Base-by-base conservation (phyloP, 495 filamentous ascomycete species). In the Amorphotheca resinae region DNA sequence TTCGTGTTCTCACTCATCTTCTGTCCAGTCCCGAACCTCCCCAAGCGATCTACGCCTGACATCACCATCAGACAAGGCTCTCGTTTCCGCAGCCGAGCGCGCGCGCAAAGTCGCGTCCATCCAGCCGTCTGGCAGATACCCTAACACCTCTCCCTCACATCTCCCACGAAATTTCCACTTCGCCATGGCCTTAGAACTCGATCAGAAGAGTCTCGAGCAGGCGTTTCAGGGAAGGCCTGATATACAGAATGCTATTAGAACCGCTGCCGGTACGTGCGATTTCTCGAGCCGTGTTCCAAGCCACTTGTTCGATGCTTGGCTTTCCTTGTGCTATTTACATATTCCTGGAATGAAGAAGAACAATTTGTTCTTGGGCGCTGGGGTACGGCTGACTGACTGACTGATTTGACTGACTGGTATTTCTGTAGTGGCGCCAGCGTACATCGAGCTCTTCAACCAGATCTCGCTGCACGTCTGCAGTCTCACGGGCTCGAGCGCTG, bases 381-480 rank as follows among this genome's bases (percentile, higher is more conserved):
- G n/a, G n/a, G n/a, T n/a, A n/a, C n/a, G n/a, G n/a, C n/a, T n/a
- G n/a, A n/a, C n/a, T n/a, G n/a, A n/a, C n/a, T n/a, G n/a, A n/a
- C n/a, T n/a, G n/a, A n/a, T n/a, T n/a, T n/a, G n/a, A n/a, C n/a
- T n/a, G n/a, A n/a, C n/a, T n/a, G n/a, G n/a, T n/a, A 8, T 15
- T 36, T 5, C 12, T 16, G 15, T n/a, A 50, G 49, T 42, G 23
- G 44, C 54, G 31, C 36, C 54, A 43, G 20, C 59, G 45, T 47
- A 42, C 26, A 22, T 72, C 23, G 52, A 57, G 28, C 58, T 76
- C 1, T 76, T 76, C 56, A 76, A 76, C 51, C 52, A 70, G 14
- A 74, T 76, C 44, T 66, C 68, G 22, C 54, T 48, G 40, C 68
- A 66, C 44, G 59, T 74, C 17, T 56, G 63, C 59, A 60, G 63